Evolutionary conservation across 2,329 filamentous ascomycete species (phyloP), one percentile per base, ranked within the genome.

Genomic region (Coniochaeta hoffmannii): DNA sequence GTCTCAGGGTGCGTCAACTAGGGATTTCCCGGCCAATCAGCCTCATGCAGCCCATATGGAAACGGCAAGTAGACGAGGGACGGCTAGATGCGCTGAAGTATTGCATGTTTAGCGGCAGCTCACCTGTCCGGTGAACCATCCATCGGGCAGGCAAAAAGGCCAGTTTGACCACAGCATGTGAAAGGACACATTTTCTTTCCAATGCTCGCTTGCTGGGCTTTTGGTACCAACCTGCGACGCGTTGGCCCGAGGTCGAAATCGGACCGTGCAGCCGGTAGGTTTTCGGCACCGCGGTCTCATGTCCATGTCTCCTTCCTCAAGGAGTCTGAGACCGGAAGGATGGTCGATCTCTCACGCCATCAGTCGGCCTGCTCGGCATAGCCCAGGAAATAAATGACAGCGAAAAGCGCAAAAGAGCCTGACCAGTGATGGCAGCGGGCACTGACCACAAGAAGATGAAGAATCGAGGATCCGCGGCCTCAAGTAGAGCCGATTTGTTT

Each of bases 21-120:
- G 24, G 41, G 14, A 28, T 14, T 53, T 32, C 50, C 54, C 57
- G 50, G 57, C 59, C 60, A 60, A 63, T 57, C 56, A 57, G 31
- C 49, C 57, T 26, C 30, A 36, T 32, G 30, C 53, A 53, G 35
- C 26, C 32, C 53, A 31, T 44, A 26, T 38, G 54, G 49, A 35
- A 44, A 32, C 32, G 56, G 50, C 50, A 56, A 46, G 35, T 53
- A 52, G 55, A 55, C 22, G 53, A 53, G 41, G 35, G 55, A 53
- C 49, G 35, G 55, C 46, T 32, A 53, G 30, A 44, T 32, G 28
- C 50, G 15, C 46, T 32, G 35, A 44, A 50, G 49, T 15, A 15
- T 19, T n/a, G n/a, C 7, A 50, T 19, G 49, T 26, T 19, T 12
- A 35, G 56, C 55, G 53, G 54, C 46, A 56, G 53, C 26, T 57